These are phyloP conservation scores for Erodium texanum DNA, from an alignment of 441 rosid genomes.

Conservation along the genomic window DNA sequence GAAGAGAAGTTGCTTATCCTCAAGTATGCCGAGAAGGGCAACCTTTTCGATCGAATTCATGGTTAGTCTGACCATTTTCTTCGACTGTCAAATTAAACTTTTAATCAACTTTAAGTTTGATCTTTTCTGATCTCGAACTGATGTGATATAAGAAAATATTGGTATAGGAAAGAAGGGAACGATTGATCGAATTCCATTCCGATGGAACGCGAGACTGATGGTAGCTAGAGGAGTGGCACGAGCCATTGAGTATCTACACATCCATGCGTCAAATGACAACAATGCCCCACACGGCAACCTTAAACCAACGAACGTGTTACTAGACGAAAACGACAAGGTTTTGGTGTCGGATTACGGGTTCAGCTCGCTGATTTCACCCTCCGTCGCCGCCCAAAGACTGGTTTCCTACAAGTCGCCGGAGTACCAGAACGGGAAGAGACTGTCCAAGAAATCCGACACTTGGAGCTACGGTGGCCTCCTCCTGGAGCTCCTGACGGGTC, in stretches of 20 bases:
- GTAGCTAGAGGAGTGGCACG: conserved; percentile 39
- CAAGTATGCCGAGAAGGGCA: conserved; percentile 39
- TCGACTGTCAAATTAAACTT: too few relatives aligned
- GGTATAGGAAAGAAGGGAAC: conserved; percentile 33
- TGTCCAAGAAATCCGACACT: conserved; percentile 38
- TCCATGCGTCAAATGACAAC: conserved; percentile 10
- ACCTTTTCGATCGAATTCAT: conserved; percentile 40
- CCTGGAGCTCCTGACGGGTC: conserved; percentile 42
- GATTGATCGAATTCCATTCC: conserved; percentile 31
- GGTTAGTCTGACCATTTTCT: conserved; percentile 22
- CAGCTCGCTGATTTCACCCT: conserved; percentile 31
- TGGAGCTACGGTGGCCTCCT: conserved; percentile 51
- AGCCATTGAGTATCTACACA: conserved; percentile 49
- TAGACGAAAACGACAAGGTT: conserved; percentile 26
- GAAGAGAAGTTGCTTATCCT: conserved; percentile 41
- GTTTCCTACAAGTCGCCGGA: conserved; percentile 41
- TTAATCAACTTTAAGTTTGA: too few relatives aligned
- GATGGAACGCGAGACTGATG: conserved; percentile 40
- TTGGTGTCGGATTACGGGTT: conserved; percentile 46
- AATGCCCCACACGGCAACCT: conserved; percentile 47
- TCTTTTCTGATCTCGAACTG: too few relatives aligned
- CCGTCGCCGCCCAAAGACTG: conserved; percentile 34
- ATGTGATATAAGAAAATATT: too few relatives aligned
- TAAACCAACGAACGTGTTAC: conserved; percentile 46
- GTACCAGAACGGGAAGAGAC: conserved; percentile 25